Percentiles rank a stretch among this genome's conserved stretches.
Evolutionary conservation across 2,329 filamentous ascomycete species (phyloP).

Genomic region (Apiospora marii): DNA sequence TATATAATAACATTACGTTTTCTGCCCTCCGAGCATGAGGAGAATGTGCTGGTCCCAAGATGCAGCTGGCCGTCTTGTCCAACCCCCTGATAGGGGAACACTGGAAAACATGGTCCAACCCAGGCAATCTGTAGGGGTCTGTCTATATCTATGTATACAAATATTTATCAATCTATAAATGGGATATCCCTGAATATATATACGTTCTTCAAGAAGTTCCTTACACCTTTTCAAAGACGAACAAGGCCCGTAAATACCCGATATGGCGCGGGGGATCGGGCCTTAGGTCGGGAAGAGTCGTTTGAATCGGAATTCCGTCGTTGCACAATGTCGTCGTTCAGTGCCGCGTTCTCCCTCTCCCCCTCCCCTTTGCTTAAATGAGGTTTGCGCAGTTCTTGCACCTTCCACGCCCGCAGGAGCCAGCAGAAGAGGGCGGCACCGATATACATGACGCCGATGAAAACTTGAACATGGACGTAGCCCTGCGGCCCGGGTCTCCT

Average conservation of each 20-base stretch:
- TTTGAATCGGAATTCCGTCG: background rate
- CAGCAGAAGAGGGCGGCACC: constrained; percentile 56
- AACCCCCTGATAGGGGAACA: background rate
- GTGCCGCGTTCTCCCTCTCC: constrained; percentile 39
- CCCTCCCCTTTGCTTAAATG: constrained; percentile 40
- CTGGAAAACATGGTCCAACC: background rate
- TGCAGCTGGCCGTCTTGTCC: background rate
- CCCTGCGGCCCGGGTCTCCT: constrained; percentile 50
- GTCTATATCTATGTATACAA: background rate
- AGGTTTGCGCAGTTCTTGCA: constrained; percentile 47
- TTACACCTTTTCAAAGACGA: background rate
- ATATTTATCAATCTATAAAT: background rate
- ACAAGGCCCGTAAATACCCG: background rate
- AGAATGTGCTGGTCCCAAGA: background rate
- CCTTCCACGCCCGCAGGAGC: constrained; percentile 52
- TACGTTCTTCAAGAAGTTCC: background rate
- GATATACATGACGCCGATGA: constrained; percentile 68
- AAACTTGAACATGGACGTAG: constrained; percentile 63
- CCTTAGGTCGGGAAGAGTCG: background rate
- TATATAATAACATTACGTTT: background rate
- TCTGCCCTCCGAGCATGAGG: background rate
- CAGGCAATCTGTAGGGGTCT: background rate
- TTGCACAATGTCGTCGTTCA: constrained; percentile 35
- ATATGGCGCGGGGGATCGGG: background rate
- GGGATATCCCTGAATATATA: background rate